These are phyloP conservation scores for Zygosaccharomyces bailii DNA, from an alignment of 805 yeast genomes.

Conservation along the genomic window DNA sequence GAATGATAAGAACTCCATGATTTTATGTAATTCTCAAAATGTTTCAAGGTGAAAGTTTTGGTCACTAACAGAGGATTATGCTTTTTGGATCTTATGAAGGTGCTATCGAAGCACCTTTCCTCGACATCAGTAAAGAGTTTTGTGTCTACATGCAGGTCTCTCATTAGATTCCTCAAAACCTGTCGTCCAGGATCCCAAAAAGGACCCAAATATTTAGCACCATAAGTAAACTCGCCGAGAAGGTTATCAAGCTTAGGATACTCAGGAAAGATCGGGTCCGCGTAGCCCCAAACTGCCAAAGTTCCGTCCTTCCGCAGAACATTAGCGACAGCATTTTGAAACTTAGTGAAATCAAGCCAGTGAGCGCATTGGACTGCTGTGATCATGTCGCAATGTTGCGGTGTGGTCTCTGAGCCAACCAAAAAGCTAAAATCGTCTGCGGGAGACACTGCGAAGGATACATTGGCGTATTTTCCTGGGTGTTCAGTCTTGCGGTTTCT, in stretches of 20 bases:
- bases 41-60: conserved; percentile 42
- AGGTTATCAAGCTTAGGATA: conserved; percentile 54
- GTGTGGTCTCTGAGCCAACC: conserved; percentile 14
- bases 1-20: conserved; percentile 71
- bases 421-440: conserved; percentile 21
- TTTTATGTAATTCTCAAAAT: conserved; percentile 49
- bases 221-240: conserved; percentile 50
- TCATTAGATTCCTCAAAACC: conserved; percentile 45
- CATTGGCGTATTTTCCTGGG: not conserved
- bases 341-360: conserved; percentile 64
- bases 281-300: conserved; percentile 74
- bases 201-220: conserved; percentile 43
- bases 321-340: conserved; percentile 49
- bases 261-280: conserved; percentile 59
- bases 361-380: conserved; percentile 83
- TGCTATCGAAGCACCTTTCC: conserved; percentile 29
- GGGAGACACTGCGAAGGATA: conserved; percentile 34
- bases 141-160: conserved; percentile 16
- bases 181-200: conserved; percentile 86
- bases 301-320: conserved; percentile 62
- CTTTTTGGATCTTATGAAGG: conserved; percentile 11
- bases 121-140: conserved; percentile 42
- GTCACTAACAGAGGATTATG: conserved; percentile 33
- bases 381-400: conserved; percentile 48
- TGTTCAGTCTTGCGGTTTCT: conserved; percentile 20